Conservation (phyloP, 2,329 filamentous ascomycete species). For the Botrytis pseudocinerea region DNA sequence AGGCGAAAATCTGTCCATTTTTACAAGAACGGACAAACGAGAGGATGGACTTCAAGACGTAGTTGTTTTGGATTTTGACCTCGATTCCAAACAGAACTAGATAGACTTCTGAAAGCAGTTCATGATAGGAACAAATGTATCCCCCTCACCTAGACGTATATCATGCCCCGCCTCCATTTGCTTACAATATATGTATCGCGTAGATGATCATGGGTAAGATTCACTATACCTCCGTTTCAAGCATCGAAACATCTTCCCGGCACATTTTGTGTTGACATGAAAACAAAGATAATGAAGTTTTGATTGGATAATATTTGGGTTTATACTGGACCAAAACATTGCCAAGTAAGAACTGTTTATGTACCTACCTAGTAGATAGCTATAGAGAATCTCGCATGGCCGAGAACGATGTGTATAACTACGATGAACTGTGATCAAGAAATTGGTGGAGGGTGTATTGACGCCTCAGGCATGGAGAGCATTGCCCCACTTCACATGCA, state of each 20-base stretch:
- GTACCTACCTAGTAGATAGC: background rate
- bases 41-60: slow-evolving; percentile 24
- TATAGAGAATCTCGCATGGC: background rate
- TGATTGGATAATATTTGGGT: too few relatives aligned
- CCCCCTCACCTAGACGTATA: background rate
- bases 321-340: background rate
- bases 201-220: background rate
- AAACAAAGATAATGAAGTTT: background rate
- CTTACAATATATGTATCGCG: background rate
- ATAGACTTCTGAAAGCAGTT: background rate
- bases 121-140: background rate
- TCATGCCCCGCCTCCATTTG: background rate
- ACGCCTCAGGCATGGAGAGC: background rate
- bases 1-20: slow-evolving; percentile 31
- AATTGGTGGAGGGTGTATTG: background rate
- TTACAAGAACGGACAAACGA: slow-evolving; percentile 29
- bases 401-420: background rate
- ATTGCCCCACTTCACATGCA: slow-evolving; percentile 6
- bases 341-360: background rate
- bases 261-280: background rate
- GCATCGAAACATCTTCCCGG: background rate
- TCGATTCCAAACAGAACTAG: background rate
- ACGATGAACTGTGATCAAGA: background rate
- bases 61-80: slow-evolving; percentile 32
- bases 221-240: background rate